Conservation (phyloP, 306 rosid species). For the Cercis canadensis region DNA sequence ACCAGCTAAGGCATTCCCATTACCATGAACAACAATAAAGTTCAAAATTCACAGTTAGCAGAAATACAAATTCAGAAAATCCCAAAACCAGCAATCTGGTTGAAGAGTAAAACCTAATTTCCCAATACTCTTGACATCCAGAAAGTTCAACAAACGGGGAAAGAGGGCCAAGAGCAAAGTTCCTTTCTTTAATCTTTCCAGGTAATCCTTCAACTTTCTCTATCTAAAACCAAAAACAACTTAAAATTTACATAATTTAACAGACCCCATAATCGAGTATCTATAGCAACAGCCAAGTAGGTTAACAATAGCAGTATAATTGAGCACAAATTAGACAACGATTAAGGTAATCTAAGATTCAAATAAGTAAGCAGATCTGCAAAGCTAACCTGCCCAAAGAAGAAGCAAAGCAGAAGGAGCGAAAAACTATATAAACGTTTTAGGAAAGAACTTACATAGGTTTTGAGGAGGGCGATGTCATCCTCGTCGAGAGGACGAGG, state of each 20-base stretch:
- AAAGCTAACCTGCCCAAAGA: not conserved
- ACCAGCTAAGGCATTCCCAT: conserved; percentile 1
- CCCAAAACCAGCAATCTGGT: conserved; percentile 18
- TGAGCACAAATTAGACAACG: not conserved
- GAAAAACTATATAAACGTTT: conserved; percentile 46
- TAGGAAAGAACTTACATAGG: conserved; percentile 59
- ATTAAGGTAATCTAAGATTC: conserved; percentile 8
- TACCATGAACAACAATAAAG: not conserved
- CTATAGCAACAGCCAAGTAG: not conserved
- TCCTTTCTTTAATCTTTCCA: not conserved
- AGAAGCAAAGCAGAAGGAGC: not conserved
- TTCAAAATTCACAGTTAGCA: conserved; percentile 10
- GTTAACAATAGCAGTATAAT: not conserved
- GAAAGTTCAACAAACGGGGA: not conserved
- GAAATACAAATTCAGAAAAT: conserved; percentile 13
- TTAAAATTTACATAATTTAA: conserved; percentile 9
- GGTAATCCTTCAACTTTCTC: not conserved
- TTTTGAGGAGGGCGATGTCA: conserved; percentile 93
- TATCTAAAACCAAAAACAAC: not conserved
- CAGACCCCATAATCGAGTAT: conserved; percentile 23
- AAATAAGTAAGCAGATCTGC: conserved; percentile 17
- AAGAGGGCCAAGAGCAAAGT: not conserved
- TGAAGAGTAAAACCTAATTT: not conserved
- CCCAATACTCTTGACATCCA: conserved; percentile 5
- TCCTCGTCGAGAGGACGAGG: conserved; percentile 97